A percentile compares a stretch with the other conserved stretches of the same genome.
phyloP scores from a whole-genome alignment of 1,139 yeast species.

The Magnusiomyces ingens region DNA sequence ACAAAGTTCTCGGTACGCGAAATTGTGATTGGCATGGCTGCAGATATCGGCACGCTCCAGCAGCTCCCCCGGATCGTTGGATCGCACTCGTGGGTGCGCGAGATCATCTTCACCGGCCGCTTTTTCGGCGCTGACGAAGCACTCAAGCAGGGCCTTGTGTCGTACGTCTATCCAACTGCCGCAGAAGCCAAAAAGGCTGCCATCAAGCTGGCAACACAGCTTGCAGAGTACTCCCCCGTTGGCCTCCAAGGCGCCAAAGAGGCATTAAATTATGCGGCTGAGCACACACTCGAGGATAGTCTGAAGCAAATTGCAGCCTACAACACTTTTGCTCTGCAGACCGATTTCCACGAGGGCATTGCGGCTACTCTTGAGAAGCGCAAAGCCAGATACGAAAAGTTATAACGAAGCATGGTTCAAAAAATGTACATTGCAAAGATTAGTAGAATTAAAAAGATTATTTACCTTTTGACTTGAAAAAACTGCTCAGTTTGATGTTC shows the following conservation, averaged over 20 bases:
- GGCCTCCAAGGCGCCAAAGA: conserved; percentile 64
- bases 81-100: conserved; percentile 54
- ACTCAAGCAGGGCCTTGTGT: conserved; percentile 46
- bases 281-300: conserved; percentile 43
- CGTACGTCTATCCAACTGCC: conserved; percentile 42
- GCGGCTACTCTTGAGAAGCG: conserved; percentile 27
- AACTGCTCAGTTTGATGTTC: neutral
- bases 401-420: conserved; percentile 18
- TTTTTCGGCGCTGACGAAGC: conserved; percentile 54
- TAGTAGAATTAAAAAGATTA: neutral
- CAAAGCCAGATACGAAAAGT: conserved; percentile 29
- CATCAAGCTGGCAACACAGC: conserved; percentile 43
- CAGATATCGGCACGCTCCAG: conserved; percentile 75
- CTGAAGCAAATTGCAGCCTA: conserved; percentile 47
- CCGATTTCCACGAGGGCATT: conserved; percentile 30
- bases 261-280: conserved; percentile 47
- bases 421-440: neutral
- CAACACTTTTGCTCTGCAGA: conserved; percentile 43
- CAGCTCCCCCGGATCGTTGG: conserved; percentile 52
- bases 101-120: conserved; percentile 59
- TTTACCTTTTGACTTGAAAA: neutral
- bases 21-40: conserved; percentile 66
- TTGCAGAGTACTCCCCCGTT: conserved; percentile 47
- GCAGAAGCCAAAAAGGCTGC: conserved; percentile 48
- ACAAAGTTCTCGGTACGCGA: conserved; percentile 58